A percentile compares a stretch with the other conserved stretches of the same genome.
Conservation (phyloP, 805 yeast species). For the Myxozyma nipponensis region DNA sequence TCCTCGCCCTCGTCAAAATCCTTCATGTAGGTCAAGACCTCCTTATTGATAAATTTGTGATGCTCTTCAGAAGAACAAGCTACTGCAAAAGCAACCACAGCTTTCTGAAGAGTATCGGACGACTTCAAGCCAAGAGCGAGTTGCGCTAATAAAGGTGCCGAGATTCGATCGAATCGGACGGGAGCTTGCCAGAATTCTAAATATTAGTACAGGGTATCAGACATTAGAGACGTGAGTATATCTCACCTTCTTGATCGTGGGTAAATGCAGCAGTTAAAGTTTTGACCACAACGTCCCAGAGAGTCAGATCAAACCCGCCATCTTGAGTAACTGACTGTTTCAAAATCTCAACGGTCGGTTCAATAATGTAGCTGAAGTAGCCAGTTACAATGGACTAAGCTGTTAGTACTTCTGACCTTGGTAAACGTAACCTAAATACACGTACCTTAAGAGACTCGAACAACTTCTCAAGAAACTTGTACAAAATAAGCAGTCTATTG, state of each 20-base stretch:
- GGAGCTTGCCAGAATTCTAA: slow-evolving; percentile 94
- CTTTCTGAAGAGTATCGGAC: slow-evolving; percentile 56
- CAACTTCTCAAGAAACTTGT: slow-evolving; percentile 78
- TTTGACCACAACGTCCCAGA: slow-evolving; percentile 69
- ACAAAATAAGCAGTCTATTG: slow-evolving; percentile 46
- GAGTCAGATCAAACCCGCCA: slow-evolving; percentile 43
- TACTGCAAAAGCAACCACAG: slow-evolving; percentile 71
- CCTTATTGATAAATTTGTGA: slow-evolving; percentile 67
- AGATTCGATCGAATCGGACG: slow-evolving; percentile 72
- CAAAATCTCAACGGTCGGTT: slow-evolving; percentile 59
- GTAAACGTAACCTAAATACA: background rate
- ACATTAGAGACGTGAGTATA: background rate
- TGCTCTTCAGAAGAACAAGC: slow-evolving; percentile 54
- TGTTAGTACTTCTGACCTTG: background rate
- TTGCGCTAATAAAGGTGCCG: slow-evolving; percentile 61
- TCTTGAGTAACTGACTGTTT: slow-evolving; percentile 41
- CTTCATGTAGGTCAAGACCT: slow-evolving; percentile 64
- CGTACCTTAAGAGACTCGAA: slow-evolving; percentile 41
- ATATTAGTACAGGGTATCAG: slow-evolving; percentile 49
- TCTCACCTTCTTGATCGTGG: slow-evolving; percentile 23
- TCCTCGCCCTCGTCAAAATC: slow-evolving; percentile 42
- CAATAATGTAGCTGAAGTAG: slow-evolving; percentile 81
- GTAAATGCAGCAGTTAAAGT: slow-evolving; percentile 78
- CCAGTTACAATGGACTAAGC: slow-evolving; percentile 78
- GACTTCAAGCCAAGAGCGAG: slow-evolving; percentile 37